These are phyloP conservation scores for Garcia nutans DNA, from an alignment of 345 rosid genomes.

Conservation along the genomic window DNA sequence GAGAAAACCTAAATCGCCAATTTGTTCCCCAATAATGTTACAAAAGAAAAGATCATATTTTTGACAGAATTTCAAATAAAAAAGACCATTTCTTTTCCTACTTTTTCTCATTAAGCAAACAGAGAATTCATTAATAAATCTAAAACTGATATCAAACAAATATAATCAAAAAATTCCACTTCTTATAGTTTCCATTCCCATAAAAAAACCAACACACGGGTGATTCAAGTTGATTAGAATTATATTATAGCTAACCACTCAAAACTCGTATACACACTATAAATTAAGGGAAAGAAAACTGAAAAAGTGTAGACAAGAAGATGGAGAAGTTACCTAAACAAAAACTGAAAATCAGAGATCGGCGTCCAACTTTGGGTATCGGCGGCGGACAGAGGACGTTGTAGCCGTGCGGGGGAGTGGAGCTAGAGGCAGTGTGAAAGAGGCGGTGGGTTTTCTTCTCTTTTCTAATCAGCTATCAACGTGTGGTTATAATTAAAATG, in stretches of 20 bases:
- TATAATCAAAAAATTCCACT: not conserved
- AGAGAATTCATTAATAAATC: not conserved
- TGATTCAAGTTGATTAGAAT: not conserved
- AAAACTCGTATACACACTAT: not conserved
- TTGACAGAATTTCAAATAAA: not conserved
- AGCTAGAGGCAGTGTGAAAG: not conserved
- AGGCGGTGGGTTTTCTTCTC: not conserved
- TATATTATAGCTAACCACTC: not conserved
- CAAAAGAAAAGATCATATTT: not conserved
- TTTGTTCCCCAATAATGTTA: not conserved
- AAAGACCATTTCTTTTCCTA: not conserved
- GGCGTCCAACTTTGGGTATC: not conserved
- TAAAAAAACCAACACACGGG: not conserved
- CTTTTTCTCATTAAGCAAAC: conserved; percentile 9
- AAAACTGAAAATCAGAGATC: not conserved
- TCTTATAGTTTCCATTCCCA: not conserved
- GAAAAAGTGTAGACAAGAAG: not conserved
- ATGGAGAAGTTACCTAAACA: not conserved
- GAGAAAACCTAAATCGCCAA: not conserved
- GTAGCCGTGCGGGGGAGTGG: not conserved
- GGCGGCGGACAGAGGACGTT: not conserved
- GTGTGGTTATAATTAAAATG: too few species aligned
- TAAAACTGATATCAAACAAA: not conserved
- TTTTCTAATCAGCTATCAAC: too few species aligned
- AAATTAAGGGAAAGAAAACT: not conserved